These are phyloP conservation scores for Oldenlandia corymbosa DNA, from an alignment of 257 asterid genomes.

Conservation along the genomic window DNA sequence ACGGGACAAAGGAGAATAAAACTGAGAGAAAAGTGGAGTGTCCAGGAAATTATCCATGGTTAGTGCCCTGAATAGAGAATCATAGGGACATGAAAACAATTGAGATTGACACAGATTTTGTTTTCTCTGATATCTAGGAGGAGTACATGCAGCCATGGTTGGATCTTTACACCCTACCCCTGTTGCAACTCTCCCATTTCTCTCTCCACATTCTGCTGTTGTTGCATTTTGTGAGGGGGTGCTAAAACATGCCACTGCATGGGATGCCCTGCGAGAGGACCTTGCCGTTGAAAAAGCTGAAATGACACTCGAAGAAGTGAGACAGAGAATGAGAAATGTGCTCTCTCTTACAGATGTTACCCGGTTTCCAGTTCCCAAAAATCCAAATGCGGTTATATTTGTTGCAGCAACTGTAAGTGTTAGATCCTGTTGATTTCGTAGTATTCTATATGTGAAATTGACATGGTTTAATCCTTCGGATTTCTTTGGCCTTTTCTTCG, in stretches of 20 bases:
- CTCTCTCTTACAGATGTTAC: constrained; percentile 92
- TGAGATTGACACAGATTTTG: neutral
- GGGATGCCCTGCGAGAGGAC: constrained; percentile 91
- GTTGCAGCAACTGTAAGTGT: constrained; percentile 91
- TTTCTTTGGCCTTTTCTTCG: neutral
- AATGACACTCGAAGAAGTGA: constrained; percentile 72
- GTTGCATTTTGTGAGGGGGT: constrained; percentile 96
- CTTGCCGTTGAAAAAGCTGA: constrained; percentile 43
- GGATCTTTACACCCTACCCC: constrained; percentile 93
- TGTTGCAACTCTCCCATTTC: constrained; percentile 88
- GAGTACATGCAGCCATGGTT: constrained; percentile 99
- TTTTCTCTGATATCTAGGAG: constrained; percentile 47
- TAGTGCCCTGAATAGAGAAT: neutral
- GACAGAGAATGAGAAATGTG: constrained; percentile 80
- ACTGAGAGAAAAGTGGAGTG: too few relatives aligned
- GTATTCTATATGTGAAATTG: neutral
- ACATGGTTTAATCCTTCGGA: neutral
- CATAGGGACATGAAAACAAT: neutral
- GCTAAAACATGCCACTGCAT: constrained; percentile 85
- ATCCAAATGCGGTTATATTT: constrained; percentile 71
- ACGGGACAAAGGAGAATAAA: neutral
- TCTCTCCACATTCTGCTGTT: constrained; percentile 95
- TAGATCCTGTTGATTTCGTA: neutral
- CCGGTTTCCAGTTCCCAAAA: constrained; percentile 84
- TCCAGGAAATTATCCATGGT: too few relatives aligned